Conservation (phyloP, 768 basidiomycete genomes). For the Hygrophorus pudorinus region DNA sequence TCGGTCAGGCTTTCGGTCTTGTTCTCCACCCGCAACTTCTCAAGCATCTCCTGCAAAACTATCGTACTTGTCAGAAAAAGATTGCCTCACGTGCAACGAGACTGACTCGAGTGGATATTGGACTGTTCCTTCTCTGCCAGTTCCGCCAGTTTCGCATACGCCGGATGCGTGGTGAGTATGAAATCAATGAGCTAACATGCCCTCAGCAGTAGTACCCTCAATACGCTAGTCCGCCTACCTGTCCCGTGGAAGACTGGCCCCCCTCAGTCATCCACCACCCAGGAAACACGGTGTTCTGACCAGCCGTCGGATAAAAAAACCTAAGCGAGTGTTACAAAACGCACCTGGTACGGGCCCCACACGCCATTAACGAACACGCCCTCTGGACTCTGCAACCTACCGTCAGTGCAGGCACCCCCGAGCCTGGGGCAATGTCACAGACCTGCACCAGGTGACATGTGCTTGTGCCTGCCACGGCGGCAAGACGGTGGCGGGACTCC, state of each 20-base stretch:
- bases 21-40: constrained; percentile 48
- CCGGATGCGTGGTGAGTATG: constrained; percentile 85
- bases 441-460: constrained; percentile 94
- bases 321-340: background rate
- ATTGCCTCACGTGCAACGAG: background rate
- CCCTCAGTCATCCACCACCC: constrained; percentile 99
- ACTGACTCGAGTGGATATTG: constrained; percentile 47
- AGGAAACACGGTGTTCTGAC: constrained; percentile 77
- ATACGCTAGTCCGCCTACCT: constrained; percentile 31
- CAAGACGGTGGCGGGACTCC: constrained; percentile 75
- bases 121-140: constrained; percentile 48
- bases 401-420: background rate
- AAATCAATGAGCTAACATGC: constrained; percentile 79
- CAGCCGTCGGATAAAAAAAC: background rate
- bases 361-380: constrained; percentile 86
- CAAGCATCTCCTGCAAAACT: constrained; percentile 71
- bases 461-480: constrained; percentile 91
- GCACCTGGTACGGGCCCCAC: constrained; percentile 83
- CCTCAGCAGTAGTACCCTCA: background rate
- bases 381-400: constrained; percentile 48
- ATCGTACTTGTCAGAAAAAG: background rate
- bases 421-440: background rate
- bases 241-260: constrained; percentile 97
- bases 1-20: constrained; percentile 61
- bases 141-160: constrained; percentile 62